Evolutionary conservation across 106 monocot genomes (phyloP).

Genomic region (Allium cepa): DNA sequence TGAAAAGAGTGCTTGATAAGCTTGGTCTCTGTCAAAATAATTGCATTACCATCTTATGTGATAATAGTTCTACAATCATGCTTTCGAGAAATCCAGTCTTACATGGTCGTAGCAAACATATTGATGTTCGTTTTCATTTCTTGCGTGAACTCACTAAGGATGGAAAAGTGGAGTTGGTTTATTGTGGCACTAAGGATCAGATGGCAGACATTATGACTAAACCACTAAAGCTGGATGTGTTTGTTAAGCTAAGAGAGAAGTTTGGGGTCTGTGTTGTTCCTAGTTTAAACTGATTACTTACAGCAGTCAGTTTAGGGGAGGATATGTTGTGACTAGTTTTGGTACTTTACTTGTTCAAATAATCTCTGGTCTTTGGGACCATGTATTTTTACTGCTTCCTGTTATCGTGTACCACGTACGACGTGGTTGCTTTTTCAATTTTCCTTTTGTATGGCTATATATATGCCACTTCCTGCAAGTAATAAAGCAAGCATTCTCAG

Average conservation of each 20-base stretch:
- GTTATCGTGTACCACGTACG: too few species aligned
- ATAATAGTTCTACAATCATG: not conserved
- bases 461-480: too few species aligned
- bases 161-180: not conserved
- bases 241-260: not conserved
- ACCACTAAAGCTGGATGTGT: not conserved
- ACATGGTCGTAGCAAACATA: not conserved
- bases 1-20: not conserved
- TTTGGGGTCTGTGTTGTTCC: not conserved
- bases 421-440: too few species aligned
- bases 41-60: not conserved
- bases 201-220: not conserved
- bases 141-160: not conserved
- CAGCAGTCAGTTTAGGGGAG: not conserved
- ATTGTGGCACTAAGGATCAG: conserved; percentile 3
- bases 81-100: not conserved
- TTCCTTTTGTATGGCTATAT: too few species aligned
- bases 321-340: not conserved
- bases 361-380: too few species aligned
- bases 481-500: too few species aligned
- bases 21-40: not conserved
- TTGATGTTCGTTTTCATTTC: not conserved
- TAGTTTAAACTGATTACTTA: not conserved
- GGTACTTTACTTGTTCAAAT: not conserved
- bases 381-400: too few species aligned